These are phyloP conservation scores for Phytophthora sp. DNA, from an alignment of 352 stramenopile genomes.

Conservation along the genomic window DNA sequence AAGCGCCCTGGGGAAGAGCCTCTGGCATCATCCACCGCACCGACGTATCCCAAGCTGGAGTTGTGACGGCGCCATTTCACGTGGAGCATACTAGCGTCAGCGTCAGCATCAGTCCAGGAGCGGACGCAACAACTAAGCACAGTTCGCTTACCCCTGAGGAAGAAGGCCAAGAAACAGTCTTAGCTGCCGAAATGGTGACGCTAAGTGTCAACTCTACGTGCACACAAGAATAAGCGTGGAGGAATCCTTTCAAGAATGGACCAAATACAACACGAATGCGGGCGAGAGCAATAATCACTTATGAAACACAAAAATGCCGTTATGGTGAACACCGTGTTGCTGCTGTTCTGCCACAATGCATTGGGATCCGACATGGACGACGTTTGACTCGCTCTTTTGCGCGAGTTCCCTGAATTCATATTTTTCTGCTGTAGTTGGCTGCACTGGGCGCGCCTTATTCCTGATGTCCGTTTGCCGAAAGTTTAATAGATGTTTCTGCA, in stretches of 20 bases:
- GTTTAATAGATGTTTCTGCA: slow-evolving; percentile 6
- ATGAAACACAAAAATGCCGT: slow-evolving; percentile 19
- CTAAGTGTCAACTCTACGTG: slow-evolving; percentile 29
- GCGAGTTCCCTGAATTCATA: slow-evolving; percentile 28
- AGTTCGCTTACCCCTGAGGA: slow-evolving; percentile 32
- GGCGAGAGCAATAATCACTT: slow-evolving; percentile 6
- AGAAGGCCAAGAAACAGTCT: slow-evolving; percentile 32
- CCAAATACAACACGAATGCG: not conserved
- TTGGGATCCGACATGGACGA: slow-evolving; percentile 25
- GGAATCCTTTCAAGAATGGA: not conserved
- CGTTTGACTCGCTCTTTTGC: slow-evolving; percentile 3
- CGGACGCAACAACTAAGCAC: slow-evolving; percentile 14
- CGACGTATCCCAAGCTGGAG: slow-evolving; percentile 50
- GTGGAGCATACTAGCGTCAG: slow-evolving; percentile 14
- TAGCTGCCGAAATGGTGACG: slow-evolving; percentile 47
- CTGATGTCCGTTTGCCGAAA: not conserved
- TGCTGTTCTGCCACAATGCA: slow-evolving; percentile 18
- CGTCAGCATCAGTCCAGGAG: slow-evolving; percentile 3
- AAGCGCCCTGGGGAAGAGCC: slow-evolving; percentile 39
- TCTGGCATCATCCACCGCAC: slow-evolving; percentile 46
- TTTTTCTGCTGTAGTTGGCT: slow-evolving; percentile 4
- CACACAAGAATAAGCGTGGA: not conserved
- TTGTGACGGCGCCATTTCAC: slow-evolving; percentile 41
- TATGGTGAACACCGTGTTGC: slow-evolving; percentile 27
- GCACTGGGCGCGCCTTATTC: not conserved